Conservation (phyloP, 306 rosid species). For the Castanopsis chinensis region DNA sequence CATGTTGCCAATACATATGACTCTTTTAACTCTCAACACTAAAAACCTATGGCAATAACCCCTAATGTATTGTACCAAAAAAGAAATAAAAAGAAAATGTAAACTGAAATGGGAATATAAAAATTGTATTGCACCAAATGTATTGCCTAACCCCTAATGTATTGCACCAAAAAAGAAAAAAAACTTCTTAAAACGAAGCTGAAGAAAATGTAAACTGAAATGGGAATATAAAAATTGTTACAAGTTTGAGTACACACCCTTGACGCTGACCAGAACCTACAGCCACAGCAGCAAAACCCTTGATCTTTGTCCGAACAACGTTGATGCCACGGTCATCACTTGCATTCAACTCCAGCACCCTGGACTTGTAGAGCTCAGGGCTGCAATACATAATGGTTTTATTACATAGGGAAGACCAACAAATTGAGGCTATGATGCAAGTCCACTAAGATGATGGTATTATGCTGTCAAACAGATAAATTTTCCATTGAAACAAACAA, state of each 20-base stretch:
- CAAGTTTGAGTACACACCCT: conserved; percentile 41
- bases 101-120: too few species aligned
- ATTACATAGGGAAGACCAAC: neutral
- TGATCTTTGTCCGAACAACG: conserved; percentile 90
- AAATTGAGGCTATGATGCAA: neutral
- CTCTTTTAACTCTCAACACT: neutral
- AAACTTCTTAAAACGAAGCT: neutral
- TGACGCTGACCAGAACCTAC: conserved; percentile 53
- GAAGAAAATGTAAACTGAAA: neutral
- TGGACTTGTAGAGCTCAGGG: conserved; percentile 83
- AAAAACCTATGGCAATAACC: neutral
- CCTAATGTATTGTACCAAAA: too few species aligned
- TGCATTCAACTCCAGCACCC: conserved; percentile 95
- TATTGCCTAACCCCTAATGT: conserved; percentile 65
- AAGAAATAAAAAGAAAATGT: too few species aligned
- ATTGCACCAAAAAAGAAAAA: conserved; percentile 3
- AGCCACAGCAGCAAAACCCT: conserved; percentile 85
- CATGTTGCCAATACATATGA: neutral
- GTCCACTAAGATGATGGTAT: neutral
- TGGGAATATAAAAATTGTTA: neutral
- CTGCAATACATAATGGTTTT: conserved; percentile 29
- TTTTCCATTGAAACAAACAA: too few species aligned
- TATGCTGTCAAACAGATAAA: conserved; percentile 1
- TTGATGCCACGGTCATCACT: conserved; percentile 97
- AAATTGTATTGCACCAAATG: too few species aligned